phyloP scores from a whole-genome alignment of 805 yeast species.

The Teunomyces pallodes region DNA sequence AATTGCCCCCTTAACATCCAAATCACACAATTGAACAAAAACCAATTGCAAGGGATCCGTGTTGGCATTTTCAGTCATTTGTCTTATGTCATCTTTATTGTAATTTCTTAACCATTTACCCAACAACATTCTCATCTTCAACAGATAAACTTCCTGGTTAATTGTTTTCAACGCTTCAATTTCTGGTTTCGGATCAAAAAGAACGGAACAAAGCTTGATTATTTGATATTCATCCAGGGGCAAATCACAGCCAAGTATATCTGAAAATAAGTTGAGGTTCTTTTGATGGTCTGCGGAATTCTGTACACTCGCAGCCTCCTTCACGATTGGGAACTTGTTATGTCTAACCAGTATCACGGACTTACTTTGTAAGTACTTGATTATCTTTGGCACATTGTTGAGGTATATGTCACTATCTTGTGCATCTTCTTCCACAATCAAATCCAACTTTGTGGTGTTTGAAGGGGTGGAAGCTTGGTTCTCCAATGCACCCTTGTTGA shows the following conservation, averaged over 20 bases:
- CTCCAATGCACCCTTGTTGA: constrained; percentile 24
- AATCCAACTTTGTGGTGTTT: not conserved
- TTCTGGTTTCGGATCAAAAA: constrained; percentile 41
- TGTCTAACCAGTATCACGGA: constrained; percentile 19
- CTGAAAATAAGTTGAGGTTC: constrained; percentile 14
- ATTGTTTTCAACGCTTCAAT: constrained; percentile 10
- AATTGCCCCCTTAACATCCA: constrained; percentile 62
- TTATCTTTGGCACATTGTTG: constrained; percentile 12
- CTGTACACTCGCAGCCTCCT: not conserved
- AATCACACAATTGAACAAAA: constrained; percentile 48
- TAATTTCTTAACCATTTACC: constrained; percentile 56
- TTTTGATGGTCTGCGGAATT: not conserved
- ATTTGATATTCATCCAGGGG: constrained; percentile 25
- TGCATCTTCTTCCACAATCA: constrained; percentile 2
- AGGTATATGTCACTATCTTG: constrained; percentile 9
- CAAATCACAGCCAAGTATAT: constrained; percentile 12
- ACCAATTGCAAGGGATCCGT: constrained; percentile 50
- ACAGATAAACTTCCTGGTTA: constrained; percentile 12
- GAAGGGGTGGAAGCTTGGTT: constrained; percentile 23
- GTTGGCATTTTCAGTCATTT: constrained; percentile 16
- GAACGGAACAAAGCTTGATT: constrained; percentile 59
- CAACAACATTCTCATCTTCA: constrained; percentile 45
- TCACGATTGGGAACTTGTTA: constrained; percentile 27
- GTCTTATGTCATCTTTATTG: constrained; percentile 33
- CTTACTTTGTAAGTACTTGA: constrained; percentile 19